Conservation (phyloP, 2,329 filamentous ascomycete species). For the Paramyrothecium sp. region DNA sequence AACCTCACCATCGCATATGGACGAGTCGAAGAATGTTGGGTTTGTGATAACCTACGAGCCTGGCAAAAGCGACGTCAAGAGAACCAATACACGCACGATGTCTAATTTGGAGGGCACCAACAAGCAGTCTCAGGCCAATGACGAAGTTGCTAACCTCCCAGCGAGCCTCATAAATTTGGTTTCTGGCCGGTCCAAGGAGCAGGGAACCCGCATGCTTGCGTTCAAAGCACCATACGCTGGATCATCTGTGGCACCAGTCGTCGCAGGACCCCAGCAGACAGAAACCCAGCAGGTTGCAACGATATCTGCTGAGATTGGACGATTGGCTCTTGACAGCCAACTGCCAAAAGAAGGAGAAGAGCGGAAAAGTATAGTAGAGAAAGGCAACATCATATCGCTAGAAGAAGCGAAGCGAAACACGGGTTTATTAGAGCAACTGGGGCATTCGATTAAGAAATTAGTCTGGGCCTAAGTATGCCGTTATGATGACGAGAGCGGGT, state of each 20-base stretch:
- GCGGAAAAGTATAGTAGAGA: conserved; percentile 48
- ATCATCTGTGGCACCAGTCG: conserved; percentile 54
- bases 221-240: conserved; percentile 55
- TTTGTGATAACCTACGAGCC: conserved; percentile 77
- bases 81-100: conserved; percentile 84
- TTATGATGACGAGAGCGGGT: too few species aligned
- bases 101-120: conserved; percentile 45
- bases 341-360: conserved; percentile 39
- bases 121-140: conserved; percentile 22
- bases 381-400: conserved; percentile 74
- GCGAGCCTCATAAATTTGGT: background rate
- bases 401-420: conserved; percentile 86
- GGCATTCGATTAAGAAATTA: conserved; percentile 88
- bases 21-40: conserved; percentile 79
- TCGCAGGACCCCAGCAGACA: conserved; percentile 42
- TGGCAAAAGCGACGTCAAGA: conserved; percentile 66
- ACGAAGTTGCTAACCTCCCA: conserved; percentile 6
- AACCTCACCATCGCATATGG: conserved; percentile 71
- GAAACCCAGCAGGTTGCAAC: conserved; percentile 57
- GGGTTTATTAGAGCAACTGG: conserved; percentile 79
- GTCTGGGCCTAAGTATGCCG: conserved; percentile 66
- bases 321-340: conserved; percentile 55
- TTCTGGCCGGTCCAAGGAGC: conserved; percentile 12
- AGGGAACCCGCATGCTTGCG: conserved; percentile 42
- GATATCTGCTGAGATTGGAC: conserved; percentile 76